Conservation (phyloP, 1,284 basidiomycete species). For the Schizophyllum commune region DNA sequence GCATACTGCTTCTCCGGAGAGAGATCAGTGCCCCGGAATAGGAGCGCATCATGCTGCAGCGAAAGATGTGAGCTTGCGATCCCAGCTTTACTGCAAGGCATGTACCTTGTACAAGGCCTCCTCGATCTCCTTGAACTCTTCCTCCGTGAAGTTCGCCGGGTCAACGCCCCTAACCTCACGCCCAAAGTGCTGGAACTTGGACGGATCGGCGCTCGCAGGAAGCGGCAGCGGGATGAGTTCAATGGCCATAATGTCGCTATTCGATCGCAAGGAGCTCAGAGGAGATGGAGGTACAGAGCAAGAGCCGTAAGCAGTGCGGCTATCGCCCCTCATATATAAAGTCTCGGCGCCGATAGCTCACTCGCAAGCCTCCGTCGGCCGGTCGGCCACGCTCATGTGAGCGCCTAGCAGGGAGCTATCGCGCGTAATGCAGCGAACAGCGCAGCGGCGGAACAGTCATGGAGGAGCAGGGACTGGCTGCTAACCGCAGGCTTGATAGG, state of each 20-base stretch:
- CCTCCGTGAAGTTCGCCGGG: conserved; percentile 46
- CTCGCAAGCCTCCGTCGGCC: not conserved
- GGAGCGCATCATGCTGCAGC: conserved; percentile 58
- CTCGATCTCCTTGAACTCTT: conserved; percentile 50
- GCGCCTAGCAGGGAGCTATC: not conserved
- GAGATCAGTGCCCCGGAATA: conserved; percentile 65
- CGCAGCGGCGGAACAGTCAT: too few species aligned
- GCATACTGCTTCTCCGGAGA: conserved; percentile 80
- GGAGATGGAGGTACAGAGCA: not conserved
- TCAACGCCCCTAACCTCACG: conserved; percentile 56
- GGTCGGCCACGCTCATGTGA: not conserved
- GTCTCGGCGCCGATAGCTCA: not conserved
- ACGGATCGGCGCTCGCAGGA: conserved; percentile 50
- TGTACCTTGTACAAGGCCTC: conserved; percentile 61
- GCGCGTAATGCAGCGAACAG: not conserved
- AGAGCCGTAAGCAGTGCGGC: not conserved
- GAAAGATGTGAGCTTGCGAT: not conserved
- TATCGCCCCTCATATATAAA: not conserved
- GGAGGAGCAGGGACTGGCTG: too few species aligned
- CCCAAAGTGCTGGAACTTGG: conserved; percentile 56
- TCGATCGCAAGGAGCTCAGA: not conserved
- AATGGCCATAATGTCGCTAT: conserved; percentile 37
- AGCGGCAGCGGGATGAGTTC: conserved; percentile 48
- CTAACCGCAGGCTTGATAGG: not conserved
- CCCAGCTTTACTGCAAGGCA: not conserved